Conservation (phyloP, 2,329 filamentous ascomycete genomes). For the Ilyonectria destructans region DNA sequence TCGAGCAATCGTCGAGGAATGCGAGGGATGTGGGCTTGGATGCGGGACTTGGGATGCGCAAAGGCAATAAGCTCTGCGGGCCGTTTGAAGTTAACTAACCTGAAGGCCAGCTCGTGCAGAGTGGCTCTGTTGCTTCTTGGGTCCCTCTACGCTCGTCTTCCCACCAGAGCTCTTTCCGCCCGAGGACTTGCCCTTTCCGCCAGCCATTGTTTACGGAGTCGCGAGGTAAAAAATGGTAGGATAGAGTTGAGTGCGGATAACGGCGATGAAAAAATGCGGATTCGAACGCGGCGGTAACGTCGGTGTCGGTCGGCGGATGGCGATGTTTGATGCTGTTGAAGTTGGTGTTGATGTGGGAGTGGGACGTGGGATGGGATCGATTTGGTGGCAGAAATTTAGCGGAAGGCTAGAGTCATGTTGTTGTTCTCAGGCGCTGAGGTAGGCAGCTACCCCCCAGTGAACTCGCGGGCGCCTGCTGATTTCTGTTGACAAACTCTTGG, state of each 20-base stretch:
- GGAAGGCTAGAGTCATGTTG: constrained; percentile 48
- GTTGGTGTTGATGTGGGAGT: constrained; percentile 41
- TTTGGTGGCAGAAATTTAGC: constrained; percentile 52
- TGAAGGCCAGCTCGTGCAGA: constrained; percentile 95
- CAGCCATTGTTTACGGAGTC: constrained; percentile 71
- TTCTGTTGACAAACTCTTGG: constrained; percentile 28
- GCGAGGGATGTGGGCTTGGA: constrained; percentile 47
- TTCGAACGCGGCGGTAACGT: constrained; percentile 44
- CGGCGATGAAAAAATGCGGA: constrained; percentile 37
- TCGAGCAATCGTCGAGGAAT: constrained; percentile 36
- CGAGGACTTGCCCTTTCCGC: constrained; percentile 94
- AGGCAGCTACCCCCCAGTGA: constrained; percentile 29
- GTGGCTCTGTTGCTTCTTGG: constrained; percentile 95
- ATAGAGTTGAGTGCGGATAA: constrained; percentile 23
- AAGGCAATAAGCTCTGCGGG: constrained; percentile 34
- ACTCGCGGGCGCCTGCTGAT: constrained; percentile 34
- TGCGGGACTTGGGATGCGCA: constrained; percentile 48
- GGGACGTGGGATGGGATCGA: constrained; percentile 44
- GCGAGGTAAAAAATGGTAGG: constrained; percentile 40
- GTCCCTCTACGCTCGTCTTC: constrained; percentile 77
- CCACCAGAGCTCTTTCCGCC: constrained; percentile 91
- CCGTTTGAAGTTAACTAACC: constrained; percentile 71
- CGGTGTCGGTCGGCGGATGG: constrained; percentile 36
- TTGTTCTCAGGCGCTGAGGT: constrained; percentile 45
- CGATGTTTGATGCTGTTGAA: constrained; percentile 46